Conservation (phyloP, 139 green algal species). For the Tetratostichococcus sp. region DNA sequence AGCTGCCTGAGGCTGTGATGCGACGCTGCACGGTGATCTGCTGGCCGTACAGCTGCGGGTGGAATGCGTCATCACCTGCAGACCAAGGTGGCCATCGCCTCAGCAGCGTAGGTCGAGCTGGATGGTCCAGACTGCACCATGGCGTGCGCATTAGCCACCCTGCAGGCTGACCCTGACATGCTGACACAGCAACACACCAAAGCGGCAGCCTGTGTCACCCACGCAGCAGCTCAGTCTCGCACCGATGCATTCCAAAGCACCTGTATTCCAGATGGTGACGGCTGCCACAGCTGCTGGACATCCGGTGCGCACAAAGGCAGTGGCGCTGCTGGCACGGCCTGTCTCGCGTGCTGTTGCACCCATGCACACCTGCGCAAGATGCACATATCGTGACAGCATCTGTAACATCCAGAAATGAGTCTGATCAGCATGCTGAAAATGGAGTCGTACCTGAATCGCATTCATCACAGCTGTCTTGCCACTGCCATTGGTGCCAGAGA, state of each 20-base stretch:
- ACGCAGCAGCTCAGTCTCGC: too few species aligned
- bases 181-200: too few species aligned
- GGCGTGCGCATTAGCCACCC: too few species aligned
- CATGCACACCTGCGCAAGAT: constrained; percentile 52
- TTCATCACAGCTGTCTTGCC: constrained; percentile 69
- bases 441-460: constrained; percentile 36
- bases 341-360: constrained; percentile 52
- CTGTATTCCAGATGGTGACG: constrained; percentile 66
- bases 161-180: too few species aligned
- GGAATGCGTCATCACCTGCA: constrained; percentile 43
- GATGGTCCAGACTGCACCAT: too few species aligned
- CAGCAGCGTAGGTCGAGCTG: too few species aligned
- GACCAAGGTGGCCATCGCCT: too few species aligned
- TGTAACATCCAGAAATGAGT: too few species aligned
- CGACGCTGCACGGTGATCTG: constrained; percentile 53
- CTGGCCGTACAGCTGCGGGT: constrained; percentile 38
- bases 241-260: too few species aligned
- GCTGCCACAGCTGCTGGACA: constrained; percentile 14
- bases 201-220: too few species aligned
- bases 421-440: too few species aligned
- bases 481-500: constrained; percentile 66
- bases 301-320: constrained; percentile 36
- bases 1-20: constrained; percentile 11
- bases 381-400: too few species aligned
- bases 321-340: constrained; percentile 29